A percentile compares a stretch with the other conserved stretches of the same genome.
phyloP scores from a whole-genome alignment of 192 early-diverging fungal species.

The Backusella liffmaniae region DNA sequence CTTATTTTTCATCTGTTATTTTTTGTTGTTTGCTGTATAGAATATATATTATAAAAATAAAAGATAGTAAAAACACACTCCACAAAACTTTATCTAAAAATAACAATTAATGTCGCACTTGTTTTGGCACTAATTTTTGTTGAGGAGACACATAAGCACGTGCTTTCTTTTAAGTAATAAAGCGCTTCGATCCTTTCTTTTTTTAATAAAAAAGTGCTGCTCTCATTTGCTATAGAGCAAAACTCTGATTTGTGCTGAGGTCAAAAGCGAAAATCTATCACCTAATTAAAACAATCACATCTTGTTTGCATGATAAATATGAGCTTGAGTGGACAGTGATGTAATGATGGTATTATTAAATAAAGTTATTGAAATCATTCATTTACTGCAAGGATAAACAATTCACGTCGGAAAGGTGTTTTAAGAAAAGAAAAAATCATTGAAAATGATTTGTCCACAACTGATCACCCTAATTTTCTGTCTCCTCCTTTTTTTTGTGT shows the following conservation, averaged over 20 bases:
- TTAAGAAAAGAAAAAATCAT: neutral
- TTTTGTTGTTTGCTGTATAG: slow-evolving; percentile 3
- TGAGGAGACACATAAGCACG: slow-evolving; percentile 4
- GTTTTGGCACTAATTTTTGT: neutral
- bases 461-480: neutral
- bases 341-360: neutral
- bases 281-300: neutral
- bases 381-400: neutral
- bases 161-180: neutral
- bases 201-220: neutral
- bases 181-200: neutral
- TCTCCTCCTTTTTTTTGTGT: neutral
- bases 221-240: neutral
- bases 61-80: neutral
- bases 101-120: neutral
- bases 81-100: neutral
- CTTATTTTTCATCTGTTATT: neutral
- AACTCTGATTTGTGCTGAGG: slow-evolving; percentile 1
- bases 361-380: neutral
- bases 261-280: neutral
- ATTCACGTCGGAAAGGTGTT: neutral
- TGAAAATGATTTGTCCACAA: neutral
- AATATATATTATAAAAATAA: neutral
- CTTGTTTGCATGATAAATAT: neutral
- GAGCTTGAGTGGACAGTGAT: neutral